phyloP scores from a whole-genome alignment of 192 early-diverging fungal genomes.

The Linderina pennispora region DNA sequence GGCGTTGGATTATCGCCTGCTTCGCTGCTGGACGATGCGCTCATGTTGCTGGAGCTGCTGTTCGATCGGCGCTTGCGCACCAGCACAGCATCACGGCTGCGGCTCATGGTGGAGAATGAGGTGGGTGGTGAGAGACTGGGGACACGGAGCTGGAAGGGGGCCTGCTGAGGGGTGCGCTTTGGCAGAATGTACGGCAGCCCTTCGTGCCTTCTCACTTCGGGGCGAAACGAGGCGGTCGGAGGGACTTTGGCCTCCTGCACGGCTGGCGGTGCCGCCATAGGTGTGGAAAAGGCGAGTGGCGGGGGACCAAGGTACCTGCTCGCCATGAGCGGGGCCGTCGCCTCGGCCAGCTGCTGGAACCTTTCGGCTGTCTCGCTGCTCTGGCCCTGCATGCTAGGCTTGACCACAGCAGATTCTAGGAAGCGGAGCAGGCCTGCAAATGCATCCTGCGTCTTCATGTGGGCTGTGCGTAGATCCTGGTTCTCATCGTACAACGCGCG shows the following conservation, averaged over 20 bases:
- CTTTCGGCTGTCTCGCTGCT: conserved; percentile 11
- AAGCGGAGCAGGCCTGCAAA: conserved; percentile 38
- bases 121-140: conserved; percentile 37
- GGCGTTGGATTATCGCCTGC: conserved; percentile 1
- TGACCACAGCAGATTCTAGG: conserved; percentile 31
- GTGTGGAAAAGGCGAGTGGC: neutral
- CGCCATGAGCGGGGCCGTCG: conserved; percentile 17
- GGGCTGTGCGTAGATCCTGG: conserved; percentile 29
- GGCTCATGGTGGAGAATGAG: neutral
- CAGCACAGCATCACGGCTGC: neutral
- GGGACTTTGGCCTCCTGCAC: neutral
- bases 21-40: conserved; percentile 1
- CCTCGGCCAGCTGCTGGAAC: conserved; percentile 21
- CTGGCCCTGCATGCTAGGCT: conserved; percentile 6
- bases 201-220: conserved; percentile 1
- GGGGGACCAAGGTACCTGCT: too few species aligned
- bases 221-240: conserved; percentile 11
- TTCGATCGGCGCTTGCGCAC: conserved; percentile 11
- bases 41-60: conserved; percentile 10
- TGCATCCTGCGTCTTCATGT: conserved; percentile 17
- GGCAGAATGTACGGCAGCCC: conserved; percentile 32
- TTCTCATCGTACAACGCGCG: conserved; percentile 30
- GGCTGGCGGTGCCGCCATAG: neutral
- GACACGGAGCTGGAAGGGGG: conserved; percentile 4
- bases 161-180: conserved; percentile 23